These are phyloP conservation scores for Podospora tetraspora DNA, from an alignment of 495 filamentous ascomycete species.

Conservation along the genomic window DNA sequence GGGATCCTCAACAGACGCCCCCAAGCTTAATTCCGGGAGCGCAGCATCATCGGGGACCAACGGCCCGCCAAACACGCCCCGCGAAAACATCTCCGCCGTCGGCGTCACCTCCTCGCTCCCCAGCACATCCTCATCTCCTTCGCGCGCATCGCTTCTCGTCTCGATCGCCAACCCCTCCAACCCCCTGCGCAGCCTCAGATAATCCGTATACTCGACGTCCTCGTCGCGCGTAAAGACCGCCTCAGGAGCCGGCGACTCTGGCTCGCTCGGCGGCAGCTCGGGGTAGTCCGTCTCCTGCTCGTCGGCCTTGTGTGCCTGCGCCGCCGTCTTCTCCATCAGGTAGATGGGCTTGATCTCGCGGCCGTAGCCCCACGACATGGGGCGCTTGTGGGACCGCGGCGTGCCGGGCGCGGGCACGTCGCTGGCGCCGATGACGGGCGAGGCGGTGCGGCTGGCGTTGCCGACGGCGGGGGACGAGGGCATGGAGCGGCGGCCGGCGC, in stretches of 20 bases:
- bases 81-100: conserved; percentile 16
- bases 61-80: background rate
- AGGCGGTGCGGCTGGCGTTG: conserved; percentile 17
- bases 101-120: conserved; percentile 35
- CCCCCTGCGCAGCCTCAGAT: conserved; percentile 3
- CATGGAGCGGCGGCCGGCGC: conserved; percentile 39
- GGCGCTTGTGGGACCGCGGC: conserved; percentile 30
- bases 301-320: conserved; percentile 12
- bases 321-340: conserved; percentile 41
- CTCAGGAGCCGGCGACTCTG: conserved; percentile 25
- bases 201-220: conserved; percentile 15
- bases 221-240: conserved; percentile 6
- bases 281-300: conserved; percentile 6
- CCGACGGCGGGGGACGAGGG: conserved; percentile 37
- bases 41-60: background rate
- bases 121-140: conserved; percentile 17
- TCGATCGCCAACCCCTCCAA: conserved; percentile 27
- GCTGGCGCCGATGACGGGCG: conserved; percentile 9
- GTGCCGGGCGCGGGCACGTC: conserved; percentile 25
- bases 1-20: background rate
- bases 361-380: conserved; percentile 47
- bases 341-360: conserved; percentile 47
- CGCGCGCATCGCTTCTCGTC: conserved; percentile 15
- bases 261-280: conserved; percentile 33
- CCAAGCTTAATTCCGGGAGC: background rate